phyloP scores from a whole-genome alignment of 257 asterid genomes.

The Datura wrightii region DNA sequence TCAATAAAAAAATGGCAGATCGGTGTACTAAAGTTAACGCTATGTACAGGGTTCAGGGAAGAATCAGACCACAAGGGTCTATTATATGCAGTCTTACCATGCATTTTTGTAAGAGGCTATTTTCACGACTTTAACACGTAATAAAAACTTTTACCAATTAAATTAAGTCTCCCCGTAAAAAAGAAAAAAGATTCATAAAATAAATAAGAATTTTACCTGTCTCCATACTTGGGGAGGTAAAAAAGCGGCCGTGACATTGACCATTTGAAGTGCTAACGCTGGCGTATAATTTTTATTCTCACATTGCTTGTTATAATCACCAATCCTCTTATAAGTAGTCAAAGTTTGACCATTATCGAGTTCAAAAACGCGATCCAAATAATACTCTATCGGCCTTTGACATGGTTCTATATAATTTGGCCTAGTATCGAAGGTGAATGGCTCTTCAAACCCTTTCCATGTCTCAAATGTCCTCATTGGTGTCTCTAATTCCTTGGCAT shows the following conservation, averaged over 20 bases:
- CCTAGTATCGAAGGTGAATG: constrained; percentile 72
- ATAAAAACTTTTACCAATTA: no score
- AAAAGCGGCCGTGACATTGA: constrained; percentile 55
- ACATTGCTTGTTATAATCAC: constrained; percentile 40
- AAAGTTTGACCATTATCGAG: constrained; percentile 43
- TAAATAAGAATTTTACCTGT: constrained; percentile 50
- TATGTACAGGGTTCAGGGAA: no score
- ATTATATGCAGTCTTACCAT: no score
- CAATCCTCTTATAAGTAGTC: constrained; percentile 50
- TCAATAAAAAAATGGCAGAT: no score
- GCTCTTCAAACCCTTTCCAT: constrained; percentile 65
- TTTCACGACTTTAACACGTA: no score
- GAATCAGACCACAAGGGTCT: no score
- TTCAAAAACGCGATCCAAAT: constrained; percentile 42
- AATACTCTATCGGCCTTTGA: constrained; percentile 56
- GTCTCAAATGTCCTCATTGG: constrained; percentile 73
- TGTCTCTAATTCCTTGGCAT: constrained; percentile 57
- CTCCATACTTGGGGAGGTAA: constrained; percentile 58
- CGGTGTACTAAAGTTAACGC: no score
- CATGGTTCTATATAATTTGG: constrained; percentile 54
- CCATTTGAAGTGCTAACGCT: constrained; percentile 48
- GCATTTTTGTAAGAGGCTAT: no score
- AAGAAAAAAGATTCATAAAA: background rate
- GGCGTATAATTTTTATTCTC: constrained; percentile 34
- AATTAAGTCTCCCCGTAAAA: no score